These are phyloP conservation scores for Fistulifera pelliculosa DNA, from an alignment of 108 stramenopile genomes.

Conservation along the genomic window DNA sequence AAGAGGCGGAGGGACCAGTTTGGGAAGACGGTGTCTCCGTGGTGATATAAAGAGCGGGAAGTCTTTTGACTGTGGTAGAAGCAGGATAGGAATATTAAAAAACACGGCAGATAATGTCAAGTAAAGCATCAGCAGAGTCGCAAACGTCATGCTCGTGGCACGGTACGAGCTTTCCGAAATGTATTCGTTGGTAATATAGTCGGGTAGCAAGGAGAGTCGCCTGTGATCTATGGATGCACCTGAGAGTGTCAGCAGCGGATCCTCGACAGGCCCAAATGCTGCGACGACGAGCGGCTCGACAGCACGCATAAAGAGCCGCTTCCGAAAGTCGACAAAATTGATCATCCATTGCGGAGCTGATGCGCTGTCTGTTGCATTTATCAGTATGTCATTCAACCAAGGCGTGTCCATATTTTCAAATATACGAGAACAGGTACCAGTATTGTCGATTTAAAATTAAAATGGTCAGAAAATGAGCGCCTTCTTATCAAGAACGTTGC, in stretches of 20 bases:
- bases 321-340: slow-evolving; percentile 48
- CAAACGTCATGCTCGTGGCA: slow-evolving; percentile 73
- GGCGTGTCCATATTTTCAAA: no score
- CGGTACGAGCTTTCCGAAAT: slow-evolving; percentile 13
- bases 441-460: no score
- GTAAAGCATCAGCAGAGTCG: slow-evolving; percentile 62
- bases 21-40: slow-evolving; percentile 76
- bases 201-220: slow-evolving; percentile 59
- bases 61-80: slow-evolving; percentile 88
- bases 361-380: background rate
- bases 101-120: slow-evolving; percentile 45
- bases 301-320: slow-evolving; percentile 47
- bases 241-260: background rate
- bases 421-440: no score
- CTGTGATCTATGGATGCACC: slow-evolving; percentile 26
- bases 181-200: slow-evolving; percentile 55
- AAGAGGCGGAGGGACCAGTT: slow-evolving; percentile 73
- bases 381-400: no score
- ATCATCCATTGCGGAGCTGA: slow-evolving; percentile 59
- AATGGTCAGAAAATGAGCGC: no score
- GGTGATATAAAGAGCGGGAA: slow-evolving; percentile 74
- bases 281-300: slow-evolving; percentile 71
- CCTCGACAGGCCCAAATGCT: slow-evolving; percentile 50
- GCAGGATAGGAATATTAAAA: slow-evolving; percentile 67
- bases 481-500: no score